phyloP scores from a whole-genome alignment of 805 yeast species.

The Starmerella floris region DNA sequence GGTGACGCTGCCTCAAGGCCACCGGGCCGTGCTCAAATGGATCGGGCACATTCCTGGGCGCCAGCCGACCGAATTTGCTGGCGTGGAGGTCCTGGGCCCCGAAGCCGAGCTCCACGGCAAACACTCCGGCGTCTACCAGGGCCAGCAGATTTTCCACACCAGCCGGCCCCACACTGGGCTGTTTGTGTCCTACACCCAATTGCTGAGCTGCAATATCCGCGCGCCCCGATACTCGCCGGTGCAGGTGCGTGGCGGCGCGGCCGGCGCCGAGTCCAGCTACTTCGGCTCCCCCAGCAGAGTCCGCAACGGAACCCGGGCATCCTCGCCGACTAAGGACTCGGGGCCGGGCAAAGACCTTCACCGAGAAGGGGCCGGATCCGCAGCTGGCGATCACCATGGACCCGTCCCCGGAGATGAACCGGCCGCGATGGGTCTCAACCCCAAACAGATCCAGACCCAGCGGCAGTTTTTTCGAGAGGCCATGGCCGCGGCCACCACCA shows the following conservation, averaged over 20 bases:
- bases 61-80: constrained; percentile 59
- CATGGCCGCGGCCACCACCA: constrained; percentile 18
- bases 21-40: constrained; percentile 53
- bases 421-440: not conserved
- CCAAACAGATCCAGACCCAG: constrained; percentile 21
- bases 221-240: not conserved
- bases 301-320: not conserved
- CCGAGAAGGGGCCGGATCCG: not conserved
- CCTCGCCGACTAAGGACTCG: not conserved
- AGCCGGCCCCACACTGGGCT: constrained; percentile 55
- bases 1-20: constrained; percentile 46
- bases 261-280: not conserved
- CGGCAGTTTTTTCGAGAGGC: constrained; percentile 25
- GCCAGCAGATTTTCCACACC: constrained; percentile 54
- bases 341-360: not conserved
- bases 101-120: constrained; percentile 51
- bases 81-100: constrained; percentile 62
- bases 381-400: too few relatives aligned
- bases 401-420: too few relatives aligned
- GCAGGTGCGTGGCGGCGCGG: not conserved
- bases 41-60: constrained; percentile 64
- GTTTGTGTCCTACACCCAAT: constrained; percentile 38
- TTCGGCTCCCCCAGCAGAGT: not conserved
- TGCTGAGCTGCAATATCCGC: constrained; percentile 19
- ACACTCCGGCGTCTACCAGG: constrained; percentile 73